A percentile compares a stretch with the other conserved stretches of the same genome.
Conservation (phyloP, 2,329 filamentous ascomycete genomes). For the Fusarium gaditjirri region DNA sequence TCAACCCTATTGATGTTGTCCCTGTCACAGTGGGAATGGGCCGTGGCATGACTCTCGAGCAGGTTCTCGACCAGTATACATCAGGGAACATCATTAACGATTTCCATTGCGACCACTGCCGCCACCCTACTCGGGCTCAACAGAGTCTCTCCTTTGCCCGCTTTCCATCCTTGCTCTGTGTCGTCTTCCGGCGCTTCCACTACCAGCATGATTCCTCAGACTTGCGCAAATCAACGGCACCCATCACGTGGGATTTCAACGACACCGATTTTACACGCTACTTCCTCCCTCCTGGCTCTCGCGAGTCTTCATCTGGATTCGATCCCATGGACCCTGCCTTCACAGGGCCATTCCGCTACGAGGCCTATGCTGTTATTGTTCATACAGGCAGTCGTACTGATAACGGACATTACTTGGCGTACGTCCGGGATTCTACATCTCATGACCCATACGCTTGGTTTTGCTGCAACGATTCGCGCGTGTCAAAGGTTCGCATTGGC, state of each 20-base stretch:
- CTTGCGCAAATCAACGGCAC: conserved; percentile 74
- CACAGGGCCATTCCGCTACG: conserved; percentile 74
- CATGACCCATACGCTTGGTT: conserved; percentile 59
- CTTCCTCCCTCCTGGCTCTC: conserved; percentile 53
- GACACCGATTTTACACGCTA: conserved; percentile 67
- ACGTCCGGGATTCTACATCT: conserved; percentile 68
- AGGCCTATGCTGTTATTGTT: conserved; percentile 85
- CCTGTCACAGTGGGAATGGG: conserved; percentile 53
- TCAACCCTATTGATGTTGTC: conserved; percentile 65
- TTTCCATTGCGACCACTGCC: conserved; percentile 81
- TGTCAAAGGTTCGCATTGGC: conserved; percentile 56
- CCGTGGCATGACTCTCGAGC: conserved; percentile 57
- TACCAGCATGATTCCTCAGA: conserved; percentile 47
- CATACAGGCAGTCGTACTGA: conserved; percentile 76
- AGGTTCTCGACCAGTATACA: conserved; percentile 77
- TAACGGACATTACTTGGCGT: conserved; percentile 83
- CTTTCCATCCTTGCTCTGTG: conserved; percentile 80
- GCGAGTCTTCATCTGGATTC: conserved; percentile 41
- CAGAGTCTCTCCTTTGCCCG: conserved; percentile 81
- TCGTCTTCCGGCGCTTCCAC: conserved; percentile 75
- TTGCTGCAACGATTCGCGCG: conserved; percentile 58
- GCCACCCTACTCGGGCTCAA: conserved; percentile 71
- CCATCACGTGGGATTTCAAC: conserved; percentile 80
- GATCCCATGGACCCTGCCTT: conserved; percentile 55
- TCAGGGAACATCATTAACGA: conserved; percentile 73